phyloP scores from a whole-genome alignment of 2,329 filamentous ascomycete species.

The Penicillium sp. region DNA sequence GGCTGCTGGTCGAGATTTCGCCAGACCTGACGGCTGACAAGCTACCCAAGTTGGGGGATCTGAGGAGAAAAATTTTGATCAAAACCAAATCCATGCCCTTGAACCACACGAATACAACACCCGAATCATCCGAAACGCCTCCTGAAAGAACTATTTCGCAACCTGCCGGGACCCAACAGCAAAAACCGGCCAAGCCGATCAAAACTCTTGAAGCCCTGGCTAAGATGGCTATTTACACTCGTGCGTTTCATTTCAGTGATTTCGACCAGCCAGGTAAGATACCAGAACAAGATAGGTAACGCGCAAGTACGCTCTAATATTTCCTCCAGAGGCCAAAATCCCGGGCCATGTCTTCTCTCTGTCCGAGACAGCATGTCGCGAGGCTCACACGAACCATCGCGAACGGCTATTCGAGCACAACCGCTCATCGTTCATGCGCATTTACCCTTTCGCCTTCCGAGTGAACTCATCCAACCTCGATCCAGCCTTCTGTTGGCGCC shows the following conservation, averaged over 20 bases:
- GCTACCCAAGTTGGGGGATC: constrained; percentile 69
- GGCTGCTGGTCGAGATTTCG: constrained; percentile 67
- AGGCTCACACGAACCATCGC: constrained; percentile 57
- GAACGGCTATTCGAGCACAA: constrained; percentile 80
- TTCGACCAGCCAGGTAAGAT: constrained; percentile 67
- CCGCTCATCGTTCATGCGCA: constrained; percentile 76
- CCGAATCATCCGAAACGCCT: constrained; percentile 12
- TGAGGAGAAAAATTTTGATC: constrained; percentile 78
- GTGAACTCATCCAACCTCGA: constrained; percentile 86
- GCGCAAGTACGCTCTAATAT: constrained; percentile 3
- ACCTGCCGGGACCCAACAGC: constrained; percentile 3
- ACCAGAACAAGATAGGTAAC: too few relatives aligned
- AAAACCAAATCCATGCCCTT: constrained; percentile 71
- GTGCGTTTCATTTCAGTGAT: constrained; percentile 76
- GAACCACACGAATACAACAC: constrained; percentile 36
- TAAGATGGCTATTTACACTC: constrained; percentile 79
- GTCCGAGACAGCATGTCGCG: constrained; percentile 66
- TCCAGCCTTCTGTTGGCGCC: constrained; percentile 80
- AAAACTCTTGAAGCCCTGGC: constrained; percentile 74
- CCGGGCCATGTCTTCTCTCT: constrained; percentile 67
- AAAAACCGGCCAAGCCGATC: constrained; percentile 44
- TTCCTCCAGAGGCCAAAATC: constrained; percentile 47
- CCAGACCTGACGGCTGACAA: constrained; percentile 55
- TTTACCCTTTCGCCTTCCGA: constrained; percentile 81
- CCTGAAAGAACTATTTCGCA: neutral